Evolutionary conservation across 495 filamentous ascomycete genomes (phyloP), one percentile per base, ranked within the genome.

Genomic region (Friedmanniomyces simplex): DNA sequence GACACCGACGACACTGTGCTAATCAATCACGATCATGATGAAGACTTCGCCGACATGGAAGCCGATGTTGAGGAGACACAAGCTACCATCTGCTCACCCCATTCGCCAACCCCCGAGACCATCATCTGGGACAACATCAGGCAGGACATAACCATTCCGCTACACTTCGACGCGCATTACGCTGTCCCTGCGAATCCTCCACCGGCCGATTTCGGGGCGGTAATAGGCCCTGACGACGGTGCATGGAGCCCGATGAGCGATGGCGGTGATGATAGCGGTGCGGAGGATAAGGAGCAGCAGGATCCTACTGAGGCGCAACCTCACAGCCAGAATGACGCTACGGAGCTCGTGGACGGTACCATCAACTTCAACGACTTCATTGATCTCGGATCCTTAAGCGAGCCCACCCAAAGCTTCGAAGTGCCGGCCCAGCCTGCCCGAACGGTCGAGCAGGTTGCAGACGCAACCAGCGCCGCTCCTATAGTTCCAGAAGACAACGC

Each of bases 341-440:
- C 3, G 1, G 7, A 32, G 11, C 14, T 25, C 22, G 30, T 4
- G 25, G 50, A 46, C 32, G 43, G 1, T 41, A 60, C 61, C 1
- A n/a, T 64, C 25, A 57, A 64, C 39, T 26, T 64, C 24, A 60
- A 42, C 37, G 61, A 64, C 21, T 64, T 60, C 53, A 32, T 64
- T 20, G 61, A 64, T 36, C 12, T 64, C 16, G 50, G 24, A 26
- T 52, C 57, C 10, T 52, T 64, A 12, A 28, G 55, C 1, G 60
- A 63, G 56, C 50, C 55, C 2, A 63, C 60, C 1, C 49, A 39
- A 26, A 32, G 5, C 6, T 28, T 58, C 13, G 6, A 53, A 6
- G 1, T 59, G 10, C 36, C 51, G 5, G 20, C 18, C 34, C 37
- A 4, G 7, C 12, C 25, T 18, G 20, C 16, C 6, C 20, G 6